Evolutionary conservation across 2,329 filamentous ascomycete genomes (phyloP), one percentile per base, ranked within the genome.

Genomic region (Pezizomycotina sp.): DNA sequence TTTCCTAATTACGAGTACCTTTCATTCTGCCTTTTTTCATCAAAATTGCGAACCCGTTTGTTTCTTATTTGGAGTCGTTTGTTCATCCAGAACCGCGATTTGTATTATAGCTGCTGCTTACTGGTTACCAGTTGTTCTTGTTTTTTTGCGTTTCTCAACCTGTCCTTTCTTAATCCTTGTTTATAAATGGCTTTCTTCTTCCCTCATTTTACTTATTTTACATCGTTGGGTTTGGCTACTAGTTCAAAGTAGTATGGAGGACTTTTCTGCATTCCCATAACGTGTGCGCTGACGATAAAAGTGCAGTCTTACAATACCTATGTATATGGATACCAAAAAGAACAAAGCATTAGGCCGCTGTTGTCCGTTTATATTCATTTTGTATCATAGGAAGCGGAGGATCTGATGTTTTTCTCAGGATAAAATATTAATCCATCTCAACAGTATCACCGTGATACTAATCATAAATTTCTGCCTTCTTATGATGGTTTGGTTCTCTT

Each of bases 401-500:
- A n/a, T n/a, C n/a, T n/a, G n/a, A n/a, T n/a, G n/a, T n/a, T n/a
- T n/a, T n/a, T n/a, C n/a, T n/a, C n/a, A n/a, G n/a, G n/a, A n/a
- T n/a, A n/a, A n/a, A n/a, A n/a, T n/a, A n/a, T n/a, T n/a, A n/a
- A n/a, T n/a, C n/a, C n/a, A n/a, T n/a, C n/a, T n/a, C n/a, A n/a
- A n/a, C n/a, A n/a, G n/a, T n/a, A n/a, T n/a, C n/a, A n/a, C n/a
- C n/a, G n/a, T n/a, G n/a, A n/a, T 13, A n/a, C 12, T 19, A 20
- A 21, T 24, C 15, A 35, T 32, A 12, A 29, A 4, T 32, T 30
- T 22, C 31, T 24, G 33, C 28, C 34, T 36, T 26, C 25, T 29
- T 27, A 40, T 36, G 27, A 32, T 36, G 25, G 34, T 38, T 36
- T 27, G 34, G 27, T 31, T 28, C 38, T 34, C n/a, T 32, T 36